Percentiles rank a stretch among this genome's conserved stretches.
Evolutionary conservation across 148 eudicot genomes (phyloP).

Genomic region (Arbutus unedo): DNA sequence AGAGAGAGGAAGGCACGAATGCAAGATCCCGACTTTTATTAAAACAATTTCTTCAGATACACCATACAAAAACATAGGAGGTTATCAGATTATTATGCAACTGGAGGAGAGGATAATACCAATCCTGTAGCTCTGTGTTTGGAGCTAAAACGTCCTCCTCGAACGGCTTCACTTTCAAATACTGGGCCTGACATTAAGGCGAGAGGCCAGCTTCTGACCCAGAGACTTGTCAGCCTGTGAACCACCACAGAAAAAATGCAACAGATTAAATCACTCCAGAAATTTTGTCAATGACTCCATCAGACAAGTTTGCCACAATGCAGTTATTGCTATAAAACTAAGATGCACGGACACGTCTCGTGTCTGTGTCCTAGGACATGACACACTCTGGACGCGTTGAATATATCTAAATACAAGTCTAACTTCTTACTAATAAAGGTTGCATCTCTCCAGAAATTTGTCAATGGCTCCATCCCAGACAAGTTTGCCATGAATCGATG

Average conservation of each 20-base stretch:
- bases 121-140: neutral
- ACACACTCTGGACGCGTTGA: too few species aligned
- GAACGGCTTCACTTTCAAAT: neutral
- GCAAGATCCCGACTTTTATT: neutral
- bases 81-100: neutral
- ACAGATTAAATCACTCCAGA: neutral
- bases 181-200: neutral
- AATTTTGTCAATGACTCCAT: neutral
- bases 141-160: neutral
- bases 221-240: constrained; percentile 6
- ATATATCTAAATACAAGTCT: too few species aligned
- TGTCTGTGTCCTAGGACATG: too few species aligned
- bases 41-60: neutral
- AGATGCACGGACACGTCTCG: too few species aligned
- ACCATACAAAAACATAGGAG: neutral
- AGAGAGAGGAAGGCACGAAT: neutral
- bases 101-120: neutral
- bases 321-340: neutral
- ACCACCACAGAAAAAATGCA: neutral
- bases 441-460: neutral
- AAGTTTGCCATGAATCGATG: neutral
- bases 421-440: neutral
- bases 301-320: neutral
- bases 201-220: constrained; percentile 13
- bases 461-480: neutral